Evolutionary conservation across 495 filamentous ascomycete genomes (phyloP), one percentile per base, ranked within the genome.

Genomic region (Aspergillus incahuasiensis): DNA sequence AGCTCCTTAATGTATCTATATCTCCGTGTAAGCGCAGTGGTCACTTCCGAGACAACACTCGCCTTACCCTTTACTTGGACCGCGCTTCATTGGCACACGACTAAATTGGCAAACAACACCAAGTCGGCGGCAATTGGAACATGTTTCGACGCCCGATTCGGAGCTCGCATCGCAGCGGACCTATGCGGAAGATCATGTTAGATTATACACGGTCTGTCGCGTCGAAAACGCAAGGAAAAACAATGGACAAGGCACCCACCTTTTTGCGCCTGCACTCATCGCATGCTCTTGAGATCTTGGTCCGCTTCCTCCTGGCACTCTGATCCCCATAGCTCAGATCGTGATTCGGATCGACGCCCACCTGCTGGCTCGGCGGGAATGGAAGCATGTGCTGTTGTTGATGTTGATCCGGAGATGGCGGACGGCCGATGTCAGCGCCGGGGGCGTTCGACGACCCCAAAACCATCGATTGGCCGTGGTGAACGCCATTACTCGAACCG

Each of bases 211-310:
- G 48, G 34, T 45, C 18, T 28, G 55, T 57, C 57, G 58, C 57
- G 55, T 56, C 60, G 7, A 48, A 34, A 19, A 19, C 16, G 38
- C 46, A 20, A 49, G 15, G n/a, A 25, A 44, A 48, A 32, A 43
- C 51, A 50, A 57, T 49, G 42, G 51, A 45, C 39, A 43, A 28
- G 18, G 48, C 16, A 58, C 61, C 19, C 74, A 87, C 85, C 80
- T 97, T 97, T 69, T 97, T 97, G 48, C 92, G 82, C 47, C 92
- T 82, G 65, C 92, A 97, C 64, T 97, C 92, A 70, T 97, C 92
- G 59, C 92, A 97, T 1, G 92, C 92, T 22, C 92, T 79, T 2
- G 92, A 96, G 0, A 95, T 91, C 71, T 97, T 97, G 0, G 88
- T 89, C 55, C 92, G 78, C 67, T 95, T 95, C 52, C 88, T 76